Evolutionary conservation across 2,329 filamentous ascomycete species (phyloP), one percentile per base, ranked within the genome.

Genomic region (Taxawa tesnikishii): DNA sequence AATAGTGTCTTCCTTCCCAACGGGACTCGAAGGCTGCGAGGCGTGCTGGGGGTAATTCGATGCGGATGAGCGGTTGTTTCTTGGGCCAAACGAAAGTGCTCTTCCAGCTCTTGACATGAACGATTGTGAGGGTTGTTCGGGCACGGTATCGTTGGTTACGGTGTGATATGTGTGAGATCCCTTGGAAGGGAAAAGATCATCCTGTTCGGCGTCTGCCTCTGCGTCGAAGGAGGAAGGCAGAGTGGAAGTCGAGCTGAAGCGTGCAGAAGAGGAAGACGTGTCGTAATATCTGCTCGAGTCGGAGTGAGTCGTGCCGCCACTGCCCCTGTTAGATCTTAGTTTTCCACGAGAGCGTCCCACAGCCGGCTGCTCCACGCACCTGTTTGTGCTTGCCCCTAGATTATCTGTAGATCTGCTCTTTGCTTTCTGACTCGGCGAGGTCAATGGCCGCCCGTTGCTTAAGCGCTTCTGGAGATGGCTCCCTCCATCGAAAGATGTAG

Each of bases 231-330:
- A 70, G 13, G 66, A 70, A 23, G 68, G 68, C 24, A 68, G 54
- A 6, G 67, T 70, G 6, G 68, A 70, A 5, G 68, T 65, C 17
- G 65, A 70, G 48, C 66, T 71, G 40, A 65, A 59, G 28, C 66
- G 64, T 26, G 62, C 62, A 25, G 67, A 70, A 11, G 53, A 51
- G 28, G 53, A 49, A 23, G 55, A 55, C 23, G 48, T 55, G 29
- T 55, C 51, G 47, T 55, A 52, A 39, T 58, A 55, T 31, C 56
- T 56, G 28, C 61, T 65, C 14, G 60, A 63, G 31, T 51, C 53
- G 15, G 64, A 67, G 34, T 59, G 58, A 28, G 63, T 54, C 26
- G 63, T 67, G 31, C 59, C 60, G 41, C 60, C 63, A 47, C 65
- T 69, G 36, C 58, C 59, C 44, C 58, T 66, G 46, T 44, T 44